Evolutionary conservation across 352 stramenopile species (phyloP), one percentile per base, ranked within the genome.

Genomic region (Phytopythium aichiense): DNA sequence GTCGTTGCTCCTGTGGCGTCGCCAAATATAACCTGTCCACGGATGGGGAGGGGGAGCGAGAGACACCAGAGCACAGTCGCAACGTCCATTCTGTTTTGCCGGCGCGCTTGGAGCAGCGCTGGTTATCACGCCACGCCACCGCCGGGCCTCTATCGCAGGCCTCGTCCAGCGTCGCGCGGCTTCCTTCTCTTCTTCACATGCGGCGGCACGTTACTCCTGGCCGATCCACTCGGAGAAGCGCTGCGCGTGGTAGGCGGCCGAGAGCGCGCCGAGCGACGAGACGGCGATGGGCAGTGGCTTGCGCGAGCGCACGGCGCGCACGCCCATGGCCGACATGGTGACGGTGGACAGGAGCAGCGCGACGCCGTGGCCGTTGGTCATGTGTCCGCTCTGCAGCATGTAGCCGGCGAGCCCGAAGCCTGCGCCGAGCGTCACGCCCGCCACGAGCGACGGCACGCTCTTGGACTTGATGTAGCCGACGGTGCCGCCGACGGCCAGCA

Each of bases 321-420:
- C 57, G 38, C 84, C 85, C 88, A 96, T 96, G 23, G 82, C 79
- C 37, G 79, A 81, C 84, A 93, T 92, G 58, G 88, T 94, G 65
- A 93, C 81, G 33, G 87, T 81, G 23, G 87, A 95, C 63, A 91
- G 71, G 57, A 92, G 81, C 23, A 95, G 72, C 58, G 84, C 85
- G 35, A 89, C 65, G 52, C 79, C 84, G 67, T 96, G 88, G 64
- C 88, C 88, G 60, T 90, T 79, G 33, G 84, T 88, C 79, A 92
- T 93, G 58, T 88, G 74, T 42, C 82, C 81, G 65, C 85, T 84
- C 63, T 92, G 77, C 31, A 96, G 73, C 69, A 95, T 67, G 68
- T 80, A 91, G 31, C 84, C 88, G 7, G 87, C 85, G 50, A 89
- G 57, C 35, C 85, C 78, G 64, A 93, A 96, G 60, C 87, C 84